Conservation (phyloP, 129 eudicot genomes). For the Erigeron canadensis region DNA sequence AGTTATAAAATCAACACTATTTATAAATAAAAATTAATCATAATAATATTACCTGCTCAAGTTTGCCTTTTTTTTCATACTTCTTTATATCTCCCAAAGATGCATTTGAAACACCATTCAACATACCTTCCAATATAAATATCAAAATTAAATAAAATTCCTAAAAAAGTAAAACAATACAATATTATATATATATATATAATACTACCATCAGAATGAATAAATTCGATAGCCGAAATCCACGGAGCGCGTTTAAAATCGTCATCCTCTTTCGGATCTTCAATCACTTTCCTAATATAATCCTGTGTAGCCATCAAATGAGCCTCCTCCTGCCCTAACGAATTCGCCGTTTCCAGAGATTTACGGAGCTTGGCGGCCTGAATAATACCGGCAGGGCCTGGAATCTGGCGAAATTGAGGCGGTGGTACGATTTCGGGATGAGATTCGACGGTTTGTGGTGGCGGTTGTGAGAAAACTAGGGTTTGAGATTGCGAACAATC, state of each 20-base stretch:
- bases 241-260: slow-evolving; percentile 59
- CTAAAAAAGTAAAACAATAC: neutral
- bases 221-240: slow-evolving; percentile 55
- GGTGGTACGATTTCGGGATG: slow-evolving; percentile 23
- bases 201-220: slow-evolving; percentile 22
- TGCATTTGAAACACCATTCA: slow-evolving; percentile 31
- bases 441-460: slow-evolving; percentile 15
- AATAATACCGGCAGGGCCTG: slow-evolving; percentile 75
- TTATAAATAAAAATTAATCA: neutral
- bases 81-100: slow-evolving; percentile 46
- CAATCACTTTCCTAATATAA: slow-evolving; percentile 50
- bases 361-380: slow-evolving; percentile 68
- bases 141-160: neutral
- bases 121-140: slow-evolving; percentile 21
- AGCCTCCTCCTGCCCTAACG: slow-evolving; percentile 18
- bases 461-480: slow-evolving; percentile 18
- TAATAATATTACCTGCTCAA: slow-evolving; percentile 48
- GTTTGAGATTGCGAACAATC: slow-evolving; percentile 27
- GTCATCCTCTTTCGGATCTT: slow-evolving; percentile 48
- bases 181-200: too few species aligned
- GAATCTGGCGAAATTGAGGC: slow-evolving; percentile 34
- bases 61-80: slow-evolving; percentile 32
- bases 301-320: slow-evolving; percentile 57
- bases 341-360: slow-evolving; percentile 28
- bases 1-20: neutral